Base-by-base conservation (phyloP, 2,329 filamentous ascomycete species). In the Talaromyces sp. region DNA sequence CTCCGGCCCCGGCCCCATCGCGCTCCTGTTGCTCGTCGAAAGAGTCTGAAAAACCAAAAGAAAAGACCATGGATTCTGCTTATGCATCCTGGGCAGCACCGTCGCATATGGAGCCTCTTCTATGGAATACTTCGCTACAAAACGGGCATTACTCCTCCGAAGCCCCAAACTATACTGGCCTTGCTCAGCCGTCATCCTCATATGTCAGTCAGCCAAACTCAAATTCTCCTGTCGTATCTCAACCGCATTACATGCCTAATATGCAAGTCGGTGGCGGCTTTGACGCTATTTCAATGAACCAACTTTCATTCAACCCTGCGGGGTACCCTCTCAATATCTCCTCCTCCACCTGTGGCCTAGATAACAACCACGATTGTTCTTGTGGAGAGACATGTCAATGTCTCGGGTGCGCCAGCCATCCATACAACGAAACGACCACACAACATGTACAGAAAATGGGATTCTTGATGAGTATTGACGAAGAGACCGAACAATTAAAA, bases 381-480 rank as follows among this genome's bases (percentile, higher is more conserved):
- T 81, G 78, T 63, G 78, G 79, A 25, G 75, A 79, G 55, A 71
- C 70, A 7, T 81, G 79, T 60, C 73, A 80, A 63, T 81, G 79
- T 64, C 64, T 80, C 32, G 78, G 76, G 17, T 81, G 79, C 66
- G 73, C 75, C 17, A 70, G 74, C 42, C 79, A 81, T 65, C 79
- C 79, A 2, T 81, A 75, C 64, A 81, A 81, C 63, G 72, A 72
- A 30, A 77, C 77, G 11, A 81, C 78, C 1, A 70, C 74, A 57
- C 73, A 78, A 55, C 75, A 77, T 63, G 75, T 81, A 42, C 76
- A 78, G 64, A 75, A 78, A 65, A 79, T 80, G 75, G 77, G 78
- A 51, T 70, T 72, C 42, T 70, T 79, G 63, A 75, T 80, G 65
- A 70, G 73, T 3, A 65, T 73, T 10, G 69, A 72, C 36, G 71